These are phyloP conservation scores for Phallus indusiatus DNA, from an alignment of 768 basidiomycete species.

Conservation along the genomic window DNA sequence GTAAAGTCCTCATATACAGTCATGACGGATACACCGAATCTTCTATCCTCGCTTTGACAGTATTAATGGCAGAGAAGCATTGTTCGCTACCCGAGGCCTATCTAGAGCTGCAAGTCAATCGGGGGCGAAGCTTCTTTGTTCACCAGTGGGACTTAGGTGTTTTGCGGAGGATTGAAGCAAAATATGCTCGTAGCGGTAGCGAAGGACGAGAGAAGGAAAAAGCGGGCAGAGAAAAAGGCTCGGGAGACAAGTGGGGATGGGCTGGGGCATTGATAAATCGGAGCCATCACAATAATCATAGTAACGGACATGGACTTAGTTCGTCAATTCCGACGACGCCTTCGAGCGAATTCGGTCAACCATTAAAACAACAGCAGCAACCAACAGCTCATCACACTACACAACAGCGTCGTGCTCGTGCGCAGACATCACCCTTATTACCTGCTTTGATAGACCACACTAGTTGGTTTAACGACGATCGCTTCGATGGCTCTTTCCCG, in stretches of 20 bases:
- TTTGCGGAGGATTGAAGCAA: conserved; percentile 58
- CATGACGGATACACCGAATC: conserved; percentile 92
- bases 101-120: conserved; percentile 71
- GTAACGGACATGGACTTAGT: not conserved
- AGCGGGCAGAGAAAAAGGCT: conserved; percentile 11
- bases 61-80: conserved; percentile 70
- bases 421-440: conserved; percentile 58
- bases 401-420: conserved; percentile 44
- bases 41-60: conserved; percentile 74
- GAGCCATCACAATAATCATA: conserved; percentile 13
- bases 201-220: conserved; percentile 27
- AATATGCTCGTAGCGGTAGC: conserved; percentile 17
- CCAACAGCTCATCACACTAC: not conserved
- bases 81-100: conserved; percentile 82
- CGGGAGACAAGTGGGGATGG: conserved; percentile 14
- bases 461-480: conserved; percentile 88
- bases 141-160: conserved; percentile 74
- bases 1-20: conserved; percentile 69
- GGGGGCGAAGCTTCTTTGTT: conserved; percentile 83
- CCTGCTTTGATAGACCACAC: conserved; percentile 63
- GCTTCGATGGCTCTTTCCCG: conserved; percentile 95
- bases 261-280: conserved; percentile 2
- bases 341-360: not conserved
- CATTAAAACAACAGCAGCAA: not conserved
- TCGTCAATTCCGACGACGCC: not conserved